phyloP scores from a whole-genome alignment of 2,329 filamentous ascomycete species.

The Chalaropsis ovoidea region DNA sequence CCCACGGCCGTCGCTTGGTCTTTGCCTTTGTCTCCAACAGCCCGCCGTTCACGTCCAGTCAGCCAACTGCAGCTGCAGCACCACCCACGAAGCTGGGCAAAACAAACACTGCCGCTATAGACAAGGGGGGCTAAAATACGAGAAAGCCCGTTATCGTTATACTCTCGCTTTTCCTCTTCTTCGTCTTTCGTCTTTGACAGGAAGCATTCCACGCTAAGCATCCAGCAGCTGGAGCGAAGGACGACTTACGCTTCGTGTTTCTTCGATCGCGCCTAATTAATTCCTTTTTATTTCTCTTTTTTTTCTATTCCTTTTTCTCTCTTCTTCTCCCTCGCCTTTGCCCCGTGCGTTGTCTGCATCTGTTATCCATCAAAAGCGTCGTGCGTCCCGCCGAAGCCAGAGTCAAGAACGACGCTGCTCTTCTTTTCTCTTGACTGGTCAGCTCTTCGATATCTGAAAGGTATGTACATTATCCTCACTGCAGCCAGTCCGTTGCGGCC shows the following conservation, averaged over 20 bases:
- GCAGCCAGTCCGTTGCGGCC: background rate
- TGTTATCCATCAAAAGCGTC: constrained; percentile 20
- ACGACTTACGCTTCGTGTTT: background rate
- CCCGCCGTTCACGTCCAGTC: background rate
- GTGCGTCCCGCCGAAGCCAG: constrained; percentile 22
- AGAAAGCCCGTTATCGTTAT: background rate
- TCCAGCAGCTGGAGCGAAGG: constrained; percentile 1
- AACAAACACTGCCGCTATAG: background rate
- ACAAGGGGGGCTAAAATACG: background rate
- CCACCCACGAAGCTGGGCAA: background rate
- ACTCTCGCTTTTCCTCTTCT: background rate
- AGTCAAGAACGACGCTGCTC: background rate
- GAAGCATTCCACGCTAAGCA: constrained; percentile 9
- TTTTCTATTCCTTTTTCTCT: constrained; percentile 27
- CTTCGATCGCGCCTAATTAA: constrained; percentile 7
- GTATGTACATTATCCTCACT: background rate
- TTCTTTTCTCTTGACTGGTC: constrained; percentile 7
- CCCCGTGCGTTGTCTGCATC: background rate
- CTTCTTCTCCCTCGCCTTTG: constrained; percentile 13
- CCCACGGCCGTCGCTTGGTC: too few species aligned
- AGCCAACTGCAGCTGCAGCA: background rate
- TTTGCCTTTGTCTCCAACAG: too few species aligned
- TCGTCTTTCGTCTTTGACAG: background rate
- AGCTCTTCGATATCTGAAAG: constrained; percentile 12
- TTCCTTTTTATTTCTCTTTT: constrained; percentile 5